Conservation (phyloP, 805 yeast species). For the Yamadazyma philogaea region DNA sequence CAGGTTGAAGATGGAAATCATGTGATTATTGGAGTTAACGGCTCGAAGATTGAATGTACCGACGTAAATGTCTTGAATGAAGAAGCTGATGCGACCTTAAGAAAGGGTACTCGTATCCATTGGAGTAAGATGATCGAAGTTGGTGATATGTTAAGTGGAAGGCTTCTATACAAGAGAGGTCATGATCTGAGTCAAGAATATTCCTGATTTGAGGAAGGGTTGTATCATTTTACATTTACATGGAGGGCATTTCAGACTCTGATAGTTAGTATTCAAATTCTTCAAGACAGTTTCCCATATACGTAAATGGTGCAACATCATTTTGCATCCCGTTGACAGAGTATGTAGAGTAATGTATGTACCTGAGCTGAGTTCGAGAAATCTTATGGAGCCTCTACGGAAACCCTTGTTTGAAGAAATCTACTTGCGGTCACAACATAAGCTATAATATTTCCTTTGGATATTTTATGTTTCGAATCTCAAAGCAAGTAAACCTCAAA, state of each 20-base stretch:
- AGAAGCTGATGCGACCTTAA: constrained; percentile 56
- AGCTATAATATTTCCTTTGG: too few species aligned
- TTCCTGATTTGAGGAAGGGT: not conserved
- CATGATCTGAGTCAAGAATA: not conserved
- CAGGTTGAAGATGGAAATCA: constrained; percentile 17
- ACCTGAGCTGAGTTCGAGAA: not conserved
- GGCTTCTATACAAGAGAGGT: constrained; percentile 21
- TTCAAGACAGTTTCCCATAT: not conserved
- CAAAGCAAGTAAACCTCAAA: too few species aligned
- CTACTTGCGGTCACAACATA: too few species aligned
- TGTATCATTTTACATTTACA: not conserved
- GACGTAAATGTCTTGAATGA: constrained; percentile 56
- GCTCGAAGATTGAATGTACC: constrained; percentile 58
- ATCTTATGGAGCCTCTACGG: not conserved
- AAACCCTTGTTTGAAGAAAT: too few species aligned
- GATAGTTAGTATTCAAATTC: not conserved
- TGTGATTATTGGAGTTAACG: constrained; percentile 70
- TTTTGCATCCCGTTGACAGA: not conserved
- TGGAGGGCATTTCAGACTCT: too few species aligned
- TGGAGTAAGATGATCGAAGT: constrained; percentile 62
- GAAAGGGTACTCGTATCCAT: constrained; percentile 68
- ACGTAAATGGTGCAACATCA: not conserved
- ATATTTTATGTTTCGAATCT: too few species aligned
- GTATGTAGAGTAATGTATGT: constrained; percentile 1
- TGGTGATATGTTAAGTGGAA: constrained; percentile 71